Evolutionary conservation across 225 moss, liverwort and hornwort species (phyloP).

Genomic region (Marchantia polymorpha): DNA sequence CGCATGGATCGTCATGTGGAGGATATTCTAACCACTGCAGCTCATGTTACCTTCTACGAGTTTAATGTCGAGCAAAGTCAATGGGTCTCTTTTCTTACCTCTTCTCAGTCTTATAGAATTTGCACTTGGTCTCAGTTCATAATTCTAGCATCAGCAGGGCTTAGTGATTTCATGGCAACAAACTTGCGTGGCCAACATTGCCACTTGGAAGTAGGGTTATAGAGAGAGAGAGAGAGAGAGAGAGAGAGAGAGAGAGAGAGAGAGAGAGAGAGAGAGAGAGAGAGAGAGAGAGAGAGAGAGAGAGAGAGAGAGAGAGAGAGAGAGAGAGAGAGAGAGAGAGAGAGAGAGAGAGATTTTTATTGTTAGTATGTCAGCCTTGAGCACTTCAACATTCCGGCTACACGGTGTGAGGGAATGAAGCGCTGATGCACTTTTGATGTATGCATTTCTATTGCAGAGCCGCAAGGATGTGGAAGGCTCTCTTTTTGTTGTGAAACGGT

Average conservation of each 20-base stretch:
- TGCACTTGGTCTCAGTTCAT: not conserved
- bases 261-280: too few species aligned
- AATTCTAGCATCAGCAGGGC: not conserved
- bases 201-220: not conserved
- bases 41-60: slow-evolving; percentile 98
- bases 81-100: slow-evolving; percentile 58
- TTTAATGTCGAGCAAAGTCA: slow-evolving; percentile 87
- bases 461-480: slow-evolving; percentile 99
- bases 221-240: too few species aligned
- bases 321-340: too few species aligned
- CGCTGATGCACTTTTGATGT: too few species aligned
- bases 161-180: not conserved
- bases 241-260: too few species aligned
- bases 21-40: slow-evolving; percentile 92
- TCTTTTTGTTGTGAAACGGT: slow-evolving; percentile 98
- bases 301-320: too few species aligned
- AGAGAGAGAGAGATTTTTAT: too few species aligned
- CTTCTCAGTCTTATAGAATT: not conserved
- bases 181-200: not conserved
- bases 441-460: slow-evolving; percentile 52
- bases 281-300: too few species aligned
- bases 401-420: too few species aligned
- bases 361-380: too few species aligned
- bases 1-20: slow-evolving; percentile 99
- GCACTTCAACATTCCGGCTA: too few species aligned